Evolutionary conservation across 345 rosid species (phyloP), one percentile per base, ranked within the genome.

Genomic region (Linum lewisii): DNA sequence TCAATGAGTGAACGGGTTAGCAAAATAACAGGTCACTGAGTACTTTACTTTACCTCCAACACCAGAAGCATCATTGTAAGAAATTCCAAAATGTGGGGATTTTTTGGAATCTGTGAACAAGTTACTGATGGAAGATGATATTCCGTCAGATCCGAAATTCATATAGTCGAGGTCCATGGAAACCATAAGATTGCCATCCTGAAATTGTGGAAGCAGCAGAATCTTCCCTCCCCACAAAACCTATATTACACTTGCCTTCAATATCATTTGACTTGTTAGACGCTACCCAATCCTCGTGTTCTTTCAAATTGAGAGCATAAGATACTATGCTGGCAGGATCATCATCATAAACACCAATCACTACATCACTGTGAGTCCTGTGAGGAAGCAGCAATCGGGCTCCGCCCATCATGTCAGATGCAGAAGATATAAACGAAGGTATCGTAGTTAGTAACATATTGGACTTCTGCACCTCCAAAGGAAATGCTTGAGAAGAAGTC

Each of bases 281-380:
- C 14, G 47, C 60, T 21, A 90, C 79, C 95, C 86, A 87, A 54
- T 82, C 88, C 21, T 79, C 85, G 66, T 94, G 79, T 60, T 87
- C 87, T 77, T 78, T 85, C 63, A 95, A 85, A 69, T 78, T 79
- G 26, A 94, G 86, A 57, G 95, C 99, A 79, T 82, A 90, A 0
- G 99, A 84, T 52, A 94, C 83, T 25, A 90, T 75, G 59, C 99
- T 94, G 38, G 84, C 82, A 2, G 96, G 97, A 69, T 94, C 99
- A 75, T 81, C 74, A n/a, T 90, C 97, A 51, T 82, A 85, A 51
- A 94, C 96, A 62, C 96, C 90, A 57, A 90, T 60, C 64, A 87
- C 93, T 3, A 90, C 61, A 58, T 83, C 89, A 60, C 73, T 73
- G 2, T 72, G 72, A 34, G 76, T 80, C 7, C 79, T 69, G 60